Conservation (phyloP, 768 basidiomycete genomes). For the Pulveroboletus sp. region DNA sequence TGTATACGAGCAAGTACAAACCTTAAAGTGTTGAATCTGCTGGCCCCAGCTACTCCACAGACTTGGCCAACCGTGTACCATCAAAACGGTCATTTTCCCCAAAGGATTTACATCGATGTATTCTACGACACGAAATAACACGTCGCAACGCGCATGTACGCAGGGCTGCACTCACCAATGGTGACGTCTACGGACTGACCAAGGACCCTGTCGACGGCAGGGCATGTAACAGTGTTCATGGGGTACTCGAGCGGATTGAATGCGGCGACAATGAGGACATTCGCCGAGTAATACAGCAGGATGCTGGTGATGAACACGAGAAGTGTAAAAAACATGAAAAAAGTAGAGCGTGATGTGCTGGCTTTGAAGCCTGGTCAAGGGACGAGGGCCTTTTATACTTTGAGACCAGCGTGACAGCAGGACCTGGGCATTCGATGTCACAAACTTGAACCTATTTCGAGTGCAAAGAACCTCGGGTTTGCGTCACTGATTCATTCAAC, state of each 20-base stretch:
- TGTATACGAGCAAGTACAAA: conserved; percentile 6
- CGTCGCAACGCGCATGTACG: conserved; percentile 2
- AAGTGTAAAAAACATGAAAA: conserved; percentile 3
- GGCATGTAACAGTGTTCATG: conserved; percentile 37
- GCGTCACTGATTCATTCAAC: too few species aligned
- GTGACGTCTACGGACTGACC: conserved; percentile 35
- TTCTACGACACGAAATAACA: conserved; percentile 33
- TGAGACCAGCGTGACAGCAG: too few species aligned
- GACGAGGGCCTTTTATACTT: conserved; percentile 1
- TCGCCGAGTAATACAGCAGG: neutral
- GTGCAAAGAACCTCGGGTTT: too few species aligned
- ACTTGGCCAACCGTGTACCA: conserved; percentile 81
- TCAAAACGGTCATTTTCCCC: conserved; percentile 50
- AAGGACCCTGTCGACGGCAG: conserved; percentile 40
- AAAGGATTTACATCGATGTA: conserved; percentile 63
- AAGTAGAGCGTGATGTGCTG: neutral
- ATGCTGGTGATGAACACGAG: neutral
- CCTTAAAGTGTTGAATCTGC: conserved; percentile 68
- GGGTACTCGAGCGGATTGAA: conserved; percentile 41
- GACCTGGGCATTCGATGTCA: neutral
- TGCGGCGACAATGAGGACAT: neutral
- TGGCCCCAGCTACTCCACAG: conserved; percentile 75
- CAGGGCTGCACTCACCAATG: conserved; percentile 40
- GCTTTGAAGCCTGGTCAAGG: too few species aligned
- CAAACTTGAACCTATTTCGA: too few species aligned